Evolutionary conservation across 495 filamentous ascomycete genomes (phyloP).

Genomic region (Letharia lupina): DNA sequence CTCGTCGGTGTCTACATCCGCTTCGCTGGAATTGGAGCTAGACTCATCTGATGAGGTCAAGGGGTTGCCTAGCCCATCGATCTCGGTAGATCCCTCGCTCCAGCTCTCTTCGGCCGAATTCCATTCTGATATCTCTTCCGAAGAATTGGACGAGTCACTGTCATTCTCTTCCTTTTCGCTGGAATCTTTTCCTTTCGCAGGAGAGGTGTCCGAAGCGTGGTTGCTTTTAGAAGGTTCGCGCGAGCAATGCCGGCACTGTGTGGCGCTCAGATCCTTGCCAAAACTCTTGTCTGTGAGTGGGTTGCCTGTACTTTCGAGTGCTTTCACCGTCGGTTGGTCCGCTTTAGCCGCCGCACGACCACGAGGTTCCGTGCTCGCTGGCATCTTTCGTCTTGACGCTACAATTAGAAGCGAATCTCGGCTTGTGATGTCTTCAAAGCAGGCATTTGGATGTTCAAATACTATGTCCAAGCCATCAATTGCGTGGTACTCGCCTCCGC

Average conservation of each 20-base stretch:
- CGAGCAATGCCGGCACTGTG: background rate
- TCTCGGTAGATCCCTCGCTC: constrained; percentile 14
- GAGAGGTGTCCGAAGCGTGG: background rate
- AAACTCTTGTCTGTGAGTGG: background rate
- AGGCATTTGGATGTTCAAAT: background rate
- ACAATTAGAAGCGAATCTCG: constrained; percentile 4
- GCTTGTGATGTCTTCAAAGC: constrained; percentile 1
- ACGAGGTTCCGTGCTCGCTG: background rate
- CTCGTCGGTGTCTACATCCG: background rate
- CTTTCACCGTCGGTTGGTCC: background rate
- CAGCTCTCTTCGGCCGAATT: constrained; percentile 16
- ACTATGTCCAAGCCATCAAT: background rate
- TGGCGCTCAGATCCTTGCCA: background rate
- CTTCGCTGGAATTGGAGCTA: background rate
- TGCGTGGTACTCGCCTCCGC: background rate
- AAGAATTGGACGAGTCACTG: background rate
- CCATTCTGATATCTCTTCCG: constrained; percentile 2
- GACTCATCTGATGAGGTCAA: constrained; percentile 4
- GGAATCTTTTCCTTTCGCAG: background rate
- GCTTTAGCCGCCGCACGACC: background rate
- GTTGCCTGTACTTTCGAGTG: background rate
- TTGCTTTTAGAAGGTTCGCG: background rate
- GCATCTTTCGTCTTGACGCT: constrained; percentile 3
- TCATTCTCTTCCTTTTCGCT: background rate
- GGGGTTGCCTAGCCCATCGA: background rate